These are phyloP conservation scores for Fonsecaea pugnacius DNA, from an alignment of 2,329 filamentous ascomycete genomes.

Conservation along the genomic window DNA sequence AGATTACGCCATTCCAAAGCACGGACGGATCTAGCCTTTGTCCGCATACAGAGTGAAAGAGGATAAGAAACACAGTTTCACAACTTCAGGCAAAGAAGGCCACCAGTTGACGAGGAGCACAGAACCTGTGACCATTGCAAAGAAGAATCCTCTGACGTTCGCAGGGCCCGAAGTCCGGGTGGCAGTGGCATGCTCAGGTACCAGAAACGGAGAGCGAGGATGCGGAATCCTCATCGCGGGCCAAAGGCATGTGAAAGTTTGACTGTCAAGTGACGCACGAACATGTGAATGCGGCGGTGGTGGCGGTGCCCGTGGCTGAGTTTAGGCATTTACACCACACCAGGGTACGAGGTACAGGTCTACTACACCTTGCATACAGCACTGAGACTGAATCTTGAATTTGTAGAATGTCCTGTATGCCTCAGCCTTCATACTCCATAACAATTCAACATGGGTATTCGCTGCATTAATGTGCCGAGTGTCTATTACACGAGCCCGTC, in stretches of 20 bases:
- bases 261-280: slow-evolving; percentile 7
- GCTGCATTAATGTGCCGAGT: neutral
- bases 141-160: slow-evolving; percentile 10
- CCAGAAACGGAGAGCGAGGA: neutral
- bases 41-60: neutral
- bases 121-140: slow-evolving; percentile 6
- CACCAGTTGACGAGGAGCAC: slow-evolving; percentile 7
- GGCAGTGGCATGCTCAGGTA: slow-evolving; percentile 9
- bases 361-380: no score
- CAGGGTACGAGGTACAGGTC: no score
- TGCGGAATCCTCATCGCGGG: slow-evolving; percentile 11
- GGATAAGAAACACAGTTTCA: neutral
- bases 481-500: neutral
- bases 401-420: no score
- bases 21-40: slow-evolving; percentile 18
- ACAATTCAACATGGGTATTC: neutral
- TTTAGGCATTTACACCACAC: neutral
- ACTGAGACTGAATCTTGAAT: no score
- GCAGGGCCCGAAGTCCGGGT: slow-evolving; percentile 1
- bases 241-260: slow-evolving; percentile 23
- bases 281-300: slow-evolving; percentile 13
- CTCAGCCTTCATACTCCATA: neutral
- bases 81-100: neutral
- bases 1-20: slow-evolving; percentile 27
- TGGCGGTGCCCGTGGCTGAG: neutral